Evolutionary conservation across 2,329 filamentous ascomycete genomes (phyloP).

Genomic region (Trichoderma breve): DNA sequence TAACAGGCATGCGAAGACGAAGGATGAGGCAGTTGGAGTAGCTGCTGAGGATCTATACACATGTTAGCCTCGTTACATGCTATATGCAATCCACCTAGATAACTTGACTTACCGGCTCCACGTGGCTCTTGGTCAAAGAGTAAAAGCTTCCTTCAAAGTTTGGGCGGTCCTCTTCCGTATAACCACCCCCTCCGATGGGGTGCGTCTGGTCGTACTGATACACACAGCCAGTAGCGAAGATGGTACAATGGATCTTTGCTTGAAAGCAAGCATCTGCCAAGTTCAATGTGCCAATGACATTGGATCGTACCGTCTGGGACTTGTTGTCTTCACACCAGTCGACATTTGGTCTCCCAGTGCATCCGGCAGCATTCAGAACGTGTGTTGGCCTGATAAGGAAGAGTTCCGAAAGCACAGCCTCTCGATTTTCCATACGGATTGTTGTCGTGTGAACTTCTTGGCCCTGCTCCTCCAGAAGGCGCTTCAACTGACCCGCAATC

Average conservation of each 20-base stretch:
- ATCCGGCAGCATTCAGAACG: slow-evolving; percentile 65
- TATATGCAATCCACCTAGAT: neutral
- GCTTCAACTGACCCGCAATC: slow-evolving; percentile 61
- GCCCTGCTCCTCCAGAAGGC: slow-evolving; percentile 56
- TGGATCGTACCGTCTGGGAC: slow-evolving; percentile 64
- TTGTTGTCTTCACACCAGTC: slow-evolving; percentile 72
- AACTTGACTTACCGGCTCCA: slow-evolving; percentile 45
- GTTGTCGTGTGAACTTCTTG: slow-evolving; percentile 61
- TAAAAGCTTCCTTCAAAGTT: slow-evolving; percentile 69
- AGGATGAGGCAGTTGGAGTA: slow-evolving; percentile 63
- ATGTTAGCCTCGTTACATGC: neutral
- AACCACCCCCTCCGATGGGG: slow-evolving; percentile 59
- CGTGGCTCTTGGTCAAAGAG: slow-evolving; percentile 63
- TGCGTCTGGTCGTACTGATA: slow-evolving; percentile 63
- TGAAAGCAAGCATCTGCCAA: slow-evolving; percentile 60
- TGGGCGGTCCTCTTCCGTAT: slow-evolving; percentile 58
- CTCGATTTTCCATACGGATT: slow-evolving; percentile 63
- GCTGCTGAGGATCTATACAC: slow-evolving; percentile 55
- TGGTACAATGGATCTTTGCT: slow-evolving; percentile 60
- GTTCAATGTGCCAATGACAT: slow-evolving; percentile 64
- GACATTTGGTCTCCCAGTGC: slow-evolving; percentile 65
- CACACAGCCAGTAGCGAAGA: slow-evolving; percentile 67
- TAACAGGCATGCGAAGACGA: slow-evolving; percentile 67
- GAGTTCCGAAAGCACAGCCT: slow-evolving; percentile 55
- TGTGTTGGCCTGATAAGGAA: slow-evolving; percentile 61